Conservation (phyloP, 345 rosid species). For the Geranium brycei region DNA sequence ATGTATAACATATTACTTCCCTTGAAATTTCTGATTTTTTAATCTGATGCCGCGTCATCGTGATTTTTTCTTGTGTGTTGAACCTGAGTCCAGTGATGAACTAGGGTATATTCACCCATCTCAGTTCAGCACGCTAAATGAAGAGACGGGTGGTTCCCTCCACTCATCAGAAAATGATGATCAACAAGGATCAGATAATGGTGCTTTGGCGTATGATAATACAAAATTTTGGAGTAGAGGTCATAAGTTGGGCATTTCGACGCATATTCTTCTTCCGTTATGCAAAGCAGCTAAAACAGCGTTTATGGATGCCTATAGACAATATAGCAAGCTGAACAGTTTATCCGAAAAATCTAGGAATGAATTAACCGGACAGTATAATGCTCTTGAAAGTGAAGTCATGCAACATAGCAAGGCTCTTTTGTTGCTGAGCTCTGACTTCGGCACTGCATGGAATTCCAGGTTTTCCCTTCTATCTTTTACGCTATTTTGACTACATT, state of each 20-base stretch:
- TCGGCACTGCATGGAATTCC: slow-evolving; percentile 80
- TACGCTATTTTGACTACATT: neutral
- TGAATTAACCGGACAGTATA: slow-evolving; percentile 1
- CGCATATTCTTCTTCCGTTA: slow-evolving; percentile 39
- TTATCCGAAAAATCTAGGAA: slow-evolving; percentile 7
- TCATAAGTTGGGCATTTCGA: slow-evolving; percentile 75
- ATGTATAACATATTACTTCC: neutral
- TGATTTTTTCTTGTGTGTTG: neutral
- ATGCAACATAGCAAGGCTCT: slow-evolving; percentile 69
- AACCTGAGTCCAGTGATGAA: slow-evolving; percentile 44
- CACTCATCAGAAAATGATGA: neutral
- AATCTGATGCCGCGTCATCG: neutral
- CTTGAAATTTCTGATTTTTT: neutral
- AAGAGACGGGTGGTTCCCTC: slow-evolving; percentile 17
- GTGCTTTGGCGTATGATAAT: slow-evolving; percentile 2
- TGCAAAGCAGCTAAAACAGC: slow-evolving; percentile 45
- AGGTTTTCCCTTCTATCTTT: slow-evolving; percentile 30
- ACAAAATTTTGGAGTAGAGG: slow-evolving; percentile 51
- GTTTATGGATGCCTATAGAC: slow-evolving; percentile 30
- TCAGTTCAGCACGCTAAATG: slow-evolving; percentile 43
- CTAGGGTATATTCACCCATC: slow-evolving; percentile 80
- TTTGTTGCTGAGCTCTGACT: slow-evolving; percentile 74
- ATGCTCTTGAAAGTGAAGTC: slow-evolving; percentile 26
- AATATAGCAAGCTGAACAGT: slow-evolving; percentile 21
- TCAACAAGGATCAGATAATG: slow-evolving; percentile 3